phyloP scores from a whole-genome alignment of 2,329 filamentous ascomycete genomes.

The Fusarium guadeloupense region DNA sequence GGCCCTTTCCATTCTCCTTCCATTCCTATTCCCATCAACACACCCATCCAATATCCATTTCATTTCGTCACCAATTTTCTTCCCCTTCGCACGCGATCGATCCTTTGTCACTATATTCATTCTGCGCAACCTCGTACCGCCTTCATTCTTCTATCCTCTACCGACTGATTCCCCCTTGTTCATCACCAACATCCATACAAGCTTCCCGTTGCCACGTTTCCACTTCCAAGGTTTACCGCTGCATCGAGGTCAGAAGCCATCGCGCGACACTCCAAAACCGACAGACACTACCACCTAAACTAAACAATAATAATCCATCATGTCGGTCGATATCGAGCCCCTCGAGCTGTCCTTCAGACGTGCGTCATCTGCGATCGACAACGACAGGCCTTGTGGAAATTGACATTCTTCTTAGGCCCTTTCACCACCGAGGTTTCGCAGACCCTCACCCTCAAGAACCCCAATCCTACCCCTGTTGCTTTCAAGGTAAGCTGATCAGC shows the following conservation, averaged over 20 bases:
- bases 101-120: conserved; percentile 6
- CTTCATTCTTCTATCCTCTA: conserved; percentile 21
- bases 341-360: conserved; percentile 92
- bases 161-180: conserved; percentile 14
- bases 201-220: conserved; percentile 40
- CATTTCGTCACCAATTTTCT: conserved; percentile 23
- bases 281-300: conserved; percentile 7
- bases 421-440: conserved; percentile 73
- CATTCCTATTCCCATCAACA: conserved; percentile 10
- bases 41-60: conserved; percentile 14
- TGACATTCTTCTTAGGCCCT: conserved; percentile 60
- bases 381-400: conserved; percentile 14
- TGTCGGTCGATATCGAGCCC: conserved; percentile 96
- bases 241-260: conserved; percentile 20
- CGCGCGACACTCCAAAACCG: conserved; percentile 35
- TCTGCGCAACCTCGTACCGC: conserved; percentile 12
- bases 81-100: conserved; percentile 22
- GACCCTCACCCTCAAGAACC: conserved; percentile 71
- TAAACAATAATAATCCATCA: conserved; percentile 56
- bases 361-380: conserved; percentile 59
- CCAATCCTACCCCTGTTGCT: conserved; percentile 68
- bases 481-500: conserved; percentile 69
- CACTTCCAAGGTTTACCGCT: conserved; percentile 32
- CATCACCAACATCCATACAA: conserved; percentile 20
- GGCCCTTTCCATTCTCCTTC: conserved; percentile 22